phyloP scores from a whole-genome alignment of 768 basidiomycete species.

The Termitomyces sp. region DNA sequence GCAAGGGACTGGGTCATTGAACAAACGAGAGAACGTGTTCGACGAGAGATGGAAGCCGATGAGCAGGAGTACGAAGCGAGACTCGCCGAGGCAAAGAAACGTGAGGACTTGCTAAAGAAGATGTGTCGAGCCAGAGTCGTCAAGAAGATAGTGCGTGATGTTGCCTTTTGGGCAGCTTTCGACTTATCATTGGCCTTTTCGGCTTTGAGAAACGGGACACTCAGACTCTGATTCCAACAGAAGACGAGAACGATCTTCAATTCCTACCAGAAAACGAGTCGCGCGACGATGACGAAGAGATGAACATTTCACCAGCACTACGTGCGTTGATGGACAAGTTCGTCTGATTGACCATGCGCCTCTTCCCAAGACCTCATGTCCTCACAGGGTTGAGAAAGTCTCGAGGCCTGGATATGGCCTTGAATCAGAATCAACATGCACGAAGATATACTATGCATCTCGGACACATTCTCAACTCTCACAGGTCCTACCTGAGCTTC shows the following conservation, averaged over 20 bases:
- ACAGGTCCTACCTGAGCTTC: conserved; percentile 85
- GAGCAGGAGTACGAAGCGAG: conserved; percentile 63
- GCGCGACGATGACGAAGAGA: conserved; percentile 34
- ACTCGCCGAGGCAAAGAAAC: conserved; percentile 56
- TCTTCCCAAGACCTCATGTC: conserved; percentile 4
- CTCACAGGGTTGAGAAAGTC: conserved; percentile 30
- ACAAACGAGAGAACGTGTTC: conserved; percentile 64
- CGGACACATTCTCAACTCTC: conserved; percentile 95
- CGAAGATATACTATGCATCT: conserved; percentile 91
- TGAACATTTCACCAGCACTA: conserved; percentile 74
- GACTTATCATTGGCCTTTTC: not conserved
- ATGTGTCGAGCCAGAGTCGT: conserved; percentile 53
- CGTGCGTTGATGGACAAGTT: conserved; percentile 80
- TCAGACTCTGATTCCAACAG: conserved; percentile 14
- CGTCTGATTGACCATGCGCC: conserved; percentile 16
- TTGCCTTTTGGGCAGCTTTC: not conserved
- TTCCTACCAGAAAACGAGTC: conserved; percentile 68
- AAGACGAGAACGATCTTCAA: conserved; percentile 53
- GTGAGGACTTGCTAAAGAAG: conserved; percentile 54
- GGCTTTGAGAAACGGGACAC: conserved; percentile 16
- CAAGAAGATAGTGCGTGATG: conserved; percentile 54
- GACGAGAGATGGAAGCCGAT: conserved; percentile 63
- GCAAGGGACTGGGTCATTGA: conserved; percentile 75
- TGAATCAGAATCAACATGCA: conserved; percentile 56
- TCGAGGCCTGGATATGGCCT: conserved; percentile 20